Conservation (phyloP, 352 stramenopile species). For the Detonula confervacea region DNA sequence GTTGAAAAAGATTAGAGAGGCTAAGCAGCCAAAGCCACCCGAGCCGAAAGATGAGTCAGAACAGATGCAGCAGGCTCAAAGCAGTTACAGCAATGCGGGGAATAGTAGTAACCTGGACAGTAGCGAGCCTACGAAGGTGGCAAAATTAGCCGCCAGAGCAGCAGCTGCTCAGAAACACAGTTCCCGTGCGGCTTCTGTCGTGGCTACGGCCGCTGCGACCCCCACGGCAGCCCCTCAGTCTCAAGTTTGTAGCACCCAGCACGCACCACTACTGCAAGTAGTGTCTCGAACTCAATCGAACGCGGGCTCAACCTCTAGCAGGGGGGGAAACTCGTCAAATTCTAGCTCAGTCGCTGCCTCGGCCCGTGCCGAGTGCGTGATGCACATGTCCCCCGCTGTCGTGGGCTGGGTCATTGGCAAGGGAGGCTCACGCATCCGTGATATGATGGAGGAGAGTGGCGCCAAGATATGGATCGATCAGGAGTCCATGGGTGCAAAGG, state of each 20-base stretch:
- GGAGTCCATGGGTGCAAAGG: slow-evolving; percentile 72
- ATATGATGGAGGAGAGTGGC: slow-evolving; percentile 85
- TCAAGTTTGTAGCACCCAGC: slow-evolving; percentile 17
- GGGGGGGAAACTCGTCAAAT: slow-evolving; percentile 30
- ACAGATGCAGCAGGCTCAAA: too few relatives aligned
- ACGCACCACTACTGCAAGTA: slow-evolving; percentile 64
- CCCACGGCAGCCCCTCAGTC: neutral
- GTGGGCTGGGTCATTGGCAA: slow-evolving; percentile 87
- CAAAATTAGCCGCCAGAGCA: too few relatives aligned
- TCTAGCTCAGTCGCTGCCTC: slow-evolving; percentile 28
- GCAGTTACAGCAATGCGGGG: too few relatives aligned
- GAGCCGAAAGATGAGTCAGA: slow-evolving; percentile 28
- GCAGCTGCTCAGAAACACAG: too few relatives aligned
- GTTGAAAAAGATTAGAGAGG: slow-evolving; percentile 74
- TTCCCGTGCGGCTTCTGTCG: too few relatives aligned
- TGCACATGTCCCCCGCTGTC: slow-evolving; percentile 80
- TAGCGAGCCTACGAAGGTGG: too few relatives aligned
- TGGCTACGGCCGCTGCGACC: too few relatives aligned
- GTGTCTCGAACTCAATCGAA: slow-evolving; percentile 63
- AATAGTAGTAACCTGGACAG: too few relatives aligned
- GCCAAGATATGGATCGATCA: slow-evolving; percentile 87
- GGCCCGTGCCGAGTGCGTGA: slow-evolving; percentile 65
- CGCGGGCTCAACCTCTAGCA: slow-evolving; percentile 22
- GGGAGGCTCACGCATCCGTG: slow-evolving; percentile 78
- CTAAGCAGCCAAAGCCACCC: slow-evolving; percentile 1